Evolutionary conservation across 1,284 basidiomycete genomes (phyloP), one percentile per base, ranked within the genome.

Genomic region (Moesziomyces antarcticus): DNA sequence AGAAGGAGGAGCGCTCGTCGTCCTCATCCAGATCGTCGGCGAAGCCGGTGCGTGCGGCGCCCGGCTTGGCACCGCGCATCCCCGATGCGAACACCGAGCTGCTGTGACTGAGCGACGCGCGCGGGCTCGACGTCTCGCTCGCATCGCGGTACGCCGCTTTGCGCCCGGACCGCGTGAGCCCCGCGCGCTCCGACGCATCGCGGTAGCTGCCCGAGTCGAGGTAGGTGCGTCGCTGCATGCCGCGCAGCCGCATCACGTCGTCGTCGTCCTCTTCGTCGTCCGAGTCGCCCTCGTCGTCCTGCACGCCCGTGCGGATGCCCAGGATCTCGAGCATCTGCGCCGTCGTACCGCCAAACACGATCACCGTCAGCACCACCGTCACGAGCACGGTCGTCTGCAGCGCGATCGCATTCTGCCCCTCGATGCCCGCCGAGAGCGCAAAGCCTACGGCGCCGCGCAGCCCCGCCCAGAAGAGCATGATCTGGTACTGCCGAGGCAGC

Each of bases 311-410:
- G 10, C 93, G 87, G 75, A 99, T 98, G 1, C 96, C 95, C n/a
- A 98, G 88, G 10, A 99, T 90, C 80, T 98, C 94, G 46, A 99
- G 88, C 97, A 99, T 99, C 60, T 94, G 88, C 7, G 92, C 90
- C 0, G 97, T 97, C 8, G 97, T 98, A 1, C 96, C 97, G 0
- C 96, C 96, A 81, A 99, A 99, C 56, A 97, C 87, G 64, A 98
- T 87, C 47, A 99, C 94, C 0, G 96, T 98, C 56, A 98, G 87
- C 48, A 99, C 94, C 45, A 99, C 96, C 7, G 97, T 93, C 16
- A 97, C 91, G 33, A 99, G 89, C 22, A 99, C 95, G 0, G 96
- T 98, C 35, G 92, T 97, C 46, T 95, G 88, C 65, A 99, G 87
- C 21, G 93, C 93, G 76, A 93, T 90, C 0, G 93, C 94, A 80